Conservation (phyloP, 2,329 filamentous ascomycete genomes). For the Chaetomium olivaceum region DNA sequence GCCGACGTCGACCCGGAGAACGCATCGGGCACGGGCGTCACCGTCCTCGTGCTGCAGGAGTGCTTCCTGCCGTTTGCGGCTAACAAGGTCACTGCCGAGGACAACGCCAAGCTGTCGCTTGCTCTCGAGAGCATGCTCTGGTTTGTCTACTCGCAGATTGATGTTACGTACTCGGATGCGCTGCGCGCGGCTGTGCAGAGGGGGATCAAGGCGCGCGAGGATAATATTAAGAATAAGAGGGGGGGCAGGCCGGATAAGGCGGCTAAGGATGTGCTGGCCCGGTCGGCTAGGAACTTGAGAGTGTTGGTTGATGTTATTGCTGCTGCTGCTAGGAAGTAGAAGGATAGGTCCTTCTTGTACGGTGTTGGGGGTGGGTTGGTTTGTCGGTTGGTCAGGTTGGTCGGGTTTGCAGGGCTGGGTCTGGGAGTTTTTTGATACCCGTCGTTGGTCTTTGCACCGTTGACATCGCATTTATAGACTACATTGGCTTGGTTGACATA, state of each 20-base stretch:
- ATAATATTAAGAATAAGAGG: slow-evolving; percentile 45
- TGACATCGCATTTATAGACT: slow-evolving; percentile 1
- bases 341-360: neutral
- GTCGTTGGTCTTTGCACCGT: slow-evolving; percentile 4
- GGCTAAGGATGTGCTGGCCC: slow-evolving; percentile 47
- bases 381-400: neutral
- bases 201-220: slow-evolving; percentile 52
- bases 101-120: slow-evolving; percentile 73
- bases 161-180: slow-evolving; percentile 39
- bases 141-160: slow-evolving; percentile 46
- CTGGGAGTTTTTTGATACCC: slow-evolving; percentile 24
- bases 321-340: slow-evolving; percentile 5
- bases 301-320: slow-evolving; percentile 40
- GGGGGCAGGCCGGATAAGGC: slow-evolving; percentile 39
- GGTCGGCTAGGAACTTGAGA: slow-evolving; percentile 48
- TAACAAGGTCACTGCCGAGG: slow-evolving; percentile 58
- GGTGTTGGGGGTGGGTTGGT: slow-evolving; percentile 6
- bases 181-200: slow-evolving; percentile 45
- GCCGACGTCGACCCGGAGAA: slow-evolving; percentile 41
- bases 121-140: slow-evolving; percentile 66
- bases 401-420: neutral
- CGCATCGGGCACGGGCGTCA: slow-evolving; percentile 43
- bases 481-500: neutral
- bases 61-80: slow-evolving; percentile 69
- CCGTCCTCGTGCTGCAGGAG: slow-evolving; percentile 49